phyloP scores from a whole-genome alignment of 2,329 filamentous ascomycete species.

The Fusarium mangiferae region DNA sequence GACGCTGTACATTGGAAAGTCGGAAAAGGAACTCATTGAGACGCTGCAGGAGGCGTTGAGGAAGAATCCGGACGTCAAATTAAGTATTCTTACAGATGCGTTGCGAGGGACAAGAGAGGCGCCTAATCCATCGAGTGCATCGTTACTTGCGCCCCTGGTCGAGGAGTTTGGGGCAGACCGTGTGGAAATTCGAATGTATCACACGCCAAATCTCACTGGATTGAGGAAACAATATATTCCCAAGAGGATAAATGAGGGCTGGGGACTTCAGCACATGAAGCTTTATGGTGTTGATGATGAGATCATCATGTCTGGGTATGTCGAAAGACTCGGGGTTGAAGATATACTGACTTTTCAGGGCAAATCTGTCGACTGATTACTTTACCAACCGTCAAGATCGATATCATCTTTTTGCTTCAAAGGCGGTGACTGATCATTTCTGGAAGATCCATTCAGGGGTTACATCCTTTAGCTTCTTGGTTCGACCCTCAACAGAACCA shows the following conservation, averaged over 20 bases:
- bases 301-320: conserved; percentile 88
- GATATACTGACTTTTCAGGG: conserved; percentile 54
- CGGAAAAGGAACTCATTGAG: conserved; percentile 86
- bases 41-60: conserved; percentile 80
- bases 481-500: conserved; percentile 69
- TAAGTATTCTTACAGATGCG: conserved; percentile 92
- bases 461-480: conserved; percentile 81
- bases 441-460: conserved; percentile 79
- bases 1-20: conserved; percentile 96
- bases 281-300: conserved; percentile 95
- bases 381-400: conserved; percentile 96
- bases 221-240: conserved; percentile 85
- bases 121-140: conserved; percentile 86
- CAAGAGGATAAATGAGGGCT: conserved; percentile 94
- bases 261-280: conserved; percentile 99
- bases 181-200: conserved; percentile 96
- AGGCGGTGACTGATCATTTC: conserved; percentile 85
- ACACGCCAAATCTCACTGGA: conserved; percentile 94
- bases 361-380: conserved; percentile 92
- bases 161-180: conserved; percentile 83
- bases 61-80: conserved; percentile 77
- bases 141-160: conserved; percentile 85
- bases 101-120: conserved; percentile 91
- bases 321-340: fast-evolving
- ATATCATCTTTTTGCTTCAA: conserved; percentile 89